A percentile compares a stretch with the other conserved stretches of the same genome.
Evolutionary conservation across 306 rosid genomes (phyloP).

Genomic region (Vigna nakashimae): DNA sequence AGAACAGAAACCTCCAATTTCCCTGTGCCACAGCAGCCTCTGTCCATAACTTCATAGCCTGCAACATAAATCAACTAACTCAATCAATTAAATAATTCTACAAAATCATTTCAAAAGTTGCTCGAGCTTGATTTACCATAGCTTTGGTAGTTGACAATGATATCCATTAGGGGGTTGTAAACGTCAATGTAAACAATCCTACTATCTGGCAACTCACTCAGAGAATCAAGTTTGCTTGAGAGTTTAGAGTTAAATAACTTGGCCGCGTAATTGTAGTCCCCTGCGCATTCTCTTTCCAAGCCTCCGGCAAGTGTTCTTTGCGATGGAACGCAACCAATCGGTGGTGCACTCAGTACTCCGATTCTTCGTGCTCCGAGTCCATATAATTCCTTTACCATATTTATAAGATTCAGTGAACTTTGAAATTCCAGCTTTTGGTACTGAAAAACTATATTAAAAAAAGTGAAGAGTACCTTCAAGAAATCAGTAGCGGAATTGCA

Average conservation of each 20-base stretch:
- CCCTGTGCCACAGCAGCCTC: conserved; percentile 85
- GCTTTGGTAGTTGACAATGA: conserved; percentile 55
- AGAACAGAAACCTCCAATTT: conserved; percentile 62
- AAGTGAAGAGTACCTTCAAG: conserved; percentile 47
- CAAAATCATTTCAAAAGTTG: too few species aligned
- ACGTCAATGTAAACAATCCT: conserved; percentile 61
- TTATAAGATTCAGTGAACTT: too few species aligned
- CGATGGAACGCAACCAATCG: conserved; percentile 83
- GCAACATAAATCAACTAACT: neutral
- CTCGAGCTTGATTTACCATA: conserved; percentile 49
- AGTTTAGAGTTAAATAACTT: conserved; percentile 63
- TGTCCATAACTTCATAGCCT: conserved; percentile 59
- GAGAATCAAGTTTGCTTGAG: conserved; percentile 37
- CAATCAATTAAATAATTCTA: neutral
- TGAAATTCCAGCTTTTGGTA: too few species aligned
- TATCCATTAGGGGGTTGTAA: conserved; percentile 63
- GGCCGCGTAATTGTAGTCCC: conserved; percentile 61
- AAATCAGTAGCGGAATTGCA: conserved; percentile 54
- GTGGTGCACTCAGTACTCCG: conserved; percentile 71
- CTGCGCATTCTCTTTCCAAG: conserved; percentile 52
- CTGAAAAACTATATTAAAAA: too few species aligned
- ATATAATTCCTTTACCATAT: conserved; percentile 50
- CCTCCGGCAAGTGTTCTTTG: conserved; percentile 76
- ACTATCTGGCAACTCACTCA: conserved; percentile 45
- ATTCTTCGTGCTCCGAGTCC: conserved; percentile 70